Evolutionary conservation across 176 grass and related monocot species (phyloP), one percentile per base, ranked within the genome.

Genomic region (Pharus latifolius): DNA sequence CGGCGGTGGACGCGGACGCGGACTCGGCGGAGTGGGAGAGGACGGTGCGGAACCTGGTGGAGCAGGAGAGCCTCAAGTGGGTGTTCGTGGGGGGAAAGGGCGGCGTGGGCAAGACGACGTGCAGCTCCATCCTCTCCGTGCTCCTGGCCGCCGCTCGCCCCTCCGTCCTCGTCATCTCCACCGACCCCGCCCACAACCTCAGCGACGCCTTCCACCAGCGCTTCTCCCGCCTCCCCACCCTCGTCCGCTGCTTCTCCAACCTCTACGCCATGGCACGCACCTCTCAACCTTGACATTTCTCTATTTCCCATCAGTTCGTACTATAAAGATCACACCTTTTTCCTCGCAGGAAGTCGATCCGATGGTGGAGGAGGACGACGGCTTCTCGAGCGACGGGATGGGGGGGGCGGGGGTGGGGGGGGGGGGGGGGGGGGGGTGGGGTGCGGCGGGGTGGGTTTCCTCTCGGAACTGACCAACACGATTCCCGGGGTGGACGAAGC

Each of bases 401-500:
- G 96, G 95, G 56, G 83, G 96, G 42, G n/a, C n/a, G n/a, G n/a
- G n/a, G n/a, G n/a, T n/a, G n/a, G n/a, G n/a, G n/a, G n/a, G n/a
- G n/a, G n/a, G n/a, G n/a, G n/a, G n/a, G n/a, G n/a, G n/a, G n/a
- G n/a, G n/a, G n/a, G n/a, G n/a, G n/a, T n/a, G n/a, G n/a, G n/a
- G n/a, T n/a, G n/a, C n/a, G n/a, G n/a, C n/a, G n/a, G n/a, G n/a
- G n/a, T n/a, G n/a, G n/a, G n/a, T n/a, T 91, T 99, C 73, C 83
- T 99, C 80, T 99, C 96, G 13, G 96, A 99, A 63, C 30, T 99
- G 28, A 94, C 96, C 57, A 99, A 99, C 70, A 87, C 96, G 27
- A 99, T 99, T 56, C 96, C 96, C 76, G 96, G 96, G 88, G 96
- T 99, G 51, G 96, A 99, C 56, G 96, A 99, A 76, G 96, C 96